A percentile compares a stretch with the other conserved stretches of the same genome.
phyloP scores from a whole-genome alignment of 2,329 filamentous ascomycete species.

The Sarocladium brachiariae region DNA sequence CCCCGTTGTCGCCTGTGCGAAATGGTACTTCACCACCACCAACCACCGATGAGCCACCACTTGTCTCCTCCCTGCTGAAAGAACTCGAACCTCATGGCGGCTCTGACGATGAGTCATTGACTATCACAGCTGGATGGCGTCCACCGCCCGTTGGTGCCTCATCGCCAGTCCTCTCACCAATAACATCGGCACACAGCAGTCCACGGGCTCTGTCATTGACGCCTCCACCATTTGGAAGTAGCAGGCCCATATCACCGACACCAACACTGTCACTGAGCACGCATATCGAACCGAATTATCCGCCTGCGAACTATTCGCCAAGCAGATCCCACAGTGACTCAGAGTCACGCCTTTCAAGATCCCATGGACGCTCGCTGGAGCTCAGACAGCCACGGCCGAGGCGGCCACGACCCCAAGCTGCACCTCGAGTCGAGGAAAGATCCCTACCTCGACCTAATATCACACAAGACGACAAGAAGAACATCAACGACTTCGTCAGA shows the following conservation, averaged over 20 bases:
- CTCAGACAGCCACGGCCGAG: conserved; percentile 46
- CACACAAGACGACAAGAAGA: conserved; percentile 78
- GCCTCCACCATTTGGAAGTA: conserved; percentile 55
- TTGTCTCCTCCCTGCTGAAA: conserved; percentile 78
- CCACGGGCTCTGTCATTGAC: conserved; percentile 61
- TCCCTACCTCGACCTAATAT: conserved; percentile 62
- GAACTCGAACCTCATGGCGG: conserved; percentile 68
- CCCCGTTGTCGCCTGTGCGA: conserved; percentile 2
- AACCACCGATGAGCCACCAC: conserved; percentile 56
- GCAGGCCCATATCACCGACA: conserved; percentile 57
- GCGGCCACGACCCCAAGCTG: conserved; percentile 32
- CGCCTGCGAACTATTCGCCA: conserved; percentile 68
- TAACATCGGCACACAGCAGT: conserved; percentile 47
- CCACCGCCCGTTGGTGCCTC: conserved; percentile 27
- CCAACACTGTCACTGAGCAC: conserved; percentile 62
- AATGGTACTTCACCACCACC: conserved; percentile 13
- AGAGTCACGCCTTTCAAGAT: conserved; percentile 24
- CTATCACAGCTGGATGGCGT: conserved; percentile 22
- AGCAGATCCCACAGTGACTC: conserved; percentile 44
- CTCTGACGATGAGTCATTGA: conserved; percentile 48
- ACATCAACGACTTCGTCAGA: conserved; percentile 83
- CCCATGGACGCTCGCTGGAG: conserved; percentile 34
- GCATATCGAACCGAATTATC: conserved; percentile 65
- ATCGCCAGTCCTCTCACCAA: conserved; percentile 57
- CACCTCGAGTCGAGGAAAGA: conserved; percentile 49